These are phyloP conservation scores for Ogataea siamensis DNA, from an alignment of 805 yeast species.

Conservation along the genomic window DNA sequence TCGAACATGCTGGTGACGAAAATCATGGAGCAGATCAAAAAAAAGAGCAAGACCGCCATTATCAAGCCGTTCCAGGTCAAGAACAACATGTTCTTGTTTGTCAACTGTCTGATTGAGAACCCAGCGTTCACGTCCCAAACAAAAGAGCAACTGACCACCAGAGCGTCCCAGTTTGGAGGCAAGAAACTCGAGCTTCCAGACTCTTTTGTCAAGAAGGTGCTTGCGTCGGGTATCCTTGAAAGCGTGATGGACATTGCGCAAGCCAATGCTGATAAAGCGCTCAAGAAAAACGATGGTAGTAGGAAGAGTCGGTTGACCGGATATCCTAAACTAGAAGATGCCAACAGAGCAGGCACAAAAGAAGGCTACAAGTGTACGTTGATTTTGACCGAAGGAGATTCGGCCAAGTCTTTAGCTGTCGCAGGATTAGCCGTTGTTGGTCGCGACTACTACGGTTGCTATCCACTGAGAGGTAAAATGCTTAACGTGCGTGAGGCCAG, in stretches of 20 bases:
- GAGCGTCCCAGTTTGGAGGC: slow-evolving; percentile 86
- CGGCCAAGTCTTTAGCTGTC: slow-evolving; percentile 89
- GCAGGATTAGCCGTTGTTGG: slow-evolving; percentile 95
- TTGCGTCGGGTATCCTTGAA: slow-evolving; percentile 70
- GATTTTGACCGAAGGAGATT: slow-evolving; percentile 94
- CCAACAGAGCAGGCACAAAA: slow-evolving; percentile 91
- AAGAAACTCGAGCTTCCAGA: slow-evolving; percentile 71
- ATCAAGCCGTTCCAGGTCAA: slow-evolving; percentile 86
- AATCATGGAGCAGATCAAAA: slow-evolving; percentile 69
- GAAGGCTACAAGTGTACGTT: slow-evolving; percentile 92
- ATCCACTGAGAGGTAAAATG: slow-evolving; percentile 92
- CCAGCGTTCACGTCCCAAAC: slow-evolving; percentile 98
- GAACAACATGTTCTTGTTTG: slow-evolving; percentile 84
- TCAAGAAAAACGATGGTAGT: slow-evolving; percentile 86
- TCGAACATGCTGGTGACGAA: slow-evolving; percentile 82
- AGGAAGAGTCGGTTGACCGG: slow-evolving; percentile 83
- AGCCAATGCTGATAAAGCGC: slow-evolving; percentile 81
- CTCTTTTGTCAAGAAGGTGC: slow-evolving; percentile 65
- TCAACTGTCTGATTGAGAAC: slow-evolving; percentile 90
- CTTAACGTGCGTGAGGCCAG: slow-evolving; percentile 95
- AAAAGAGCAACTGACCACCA: slow-evolving; percentile 90
- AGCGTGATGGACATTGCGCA: slow-evolving; percentile 81
- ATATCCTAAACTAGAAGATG: slow-evolving; percentile 88
- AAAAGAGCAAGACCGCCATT: slow-evolving; percentile 59
- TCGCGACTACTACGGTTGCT: slow-evolving; percentile 91